Conservation (phyloP, 2,329 filamentous ascomycete genomes). For the Metarhizium guizhouense region DNA sequence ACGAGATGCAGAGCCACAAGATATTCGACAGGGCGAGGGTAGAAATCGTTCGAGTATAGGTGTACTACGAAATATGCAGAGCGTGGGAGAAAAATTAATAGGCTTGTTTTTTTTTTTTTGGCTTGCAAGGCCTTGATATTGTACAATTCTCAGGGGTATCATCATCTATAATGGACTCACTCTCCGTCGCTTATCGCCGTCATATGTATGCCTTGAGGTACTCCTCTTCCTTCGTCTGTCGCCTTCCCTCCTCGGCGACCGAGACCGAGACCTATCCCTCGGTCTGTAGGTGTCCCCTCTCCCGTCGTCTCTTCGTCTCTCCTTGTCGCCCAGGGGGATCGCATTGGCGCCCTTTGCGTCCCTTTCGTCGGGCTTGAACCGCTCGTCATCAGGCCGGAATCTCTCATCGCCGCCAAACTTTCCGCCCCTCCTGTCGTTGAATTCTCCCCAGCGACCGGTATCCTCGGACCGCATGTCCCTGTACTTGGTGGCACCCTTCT, state of each 20-base stretch:
- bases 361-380: slow-evolving; percentile 31
- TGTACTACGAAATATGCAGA: slow-evolving; percentile 2
- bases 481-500: slow-evolving; percentile 86
- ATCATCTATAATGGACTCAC: slow-evolving; percentile 40
- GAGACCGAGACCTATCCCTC: slow-evolving; percentile 19
- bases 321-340: slow-evolving; percentile 51
- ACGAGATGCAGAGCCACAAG: slow-evolving; percentile 58
- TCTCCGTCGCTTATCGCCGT: slow-evolving; percentile 52
- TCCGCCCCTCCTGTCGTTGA: slow-evolving; percentile 36
- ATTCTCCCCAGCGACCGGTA: slow-evolving; percentile 75
- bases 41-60: slow-evolving; percentile 71
- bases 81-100: too few species aligned
- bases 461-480: slow-evolving; percentile 83
- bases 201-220: slow-evolving; percentile 43
- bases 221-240: slow-evolving; percentile 46
- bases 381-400: slow-evolving; percentile 55
- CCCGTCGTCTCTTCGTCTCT: slow-evolving; percentile 15
- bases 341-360: slow-evolving; percentile 59
- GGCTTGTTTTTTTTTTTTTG: background rate
- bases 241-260: slow-evolving; percentile 37
- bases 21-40: slow-evolving; percentile 78
- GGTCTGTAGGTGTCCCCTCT: slow-evolving; percentile 3
- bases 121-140: background rate
- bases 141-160: background rate
- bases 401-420: slow-evolving; percentile 47